phyloP scores from a whole-genome alignment of 495 filamentous ascomycete genomes.

The Aspergillus leporis region DNA sequence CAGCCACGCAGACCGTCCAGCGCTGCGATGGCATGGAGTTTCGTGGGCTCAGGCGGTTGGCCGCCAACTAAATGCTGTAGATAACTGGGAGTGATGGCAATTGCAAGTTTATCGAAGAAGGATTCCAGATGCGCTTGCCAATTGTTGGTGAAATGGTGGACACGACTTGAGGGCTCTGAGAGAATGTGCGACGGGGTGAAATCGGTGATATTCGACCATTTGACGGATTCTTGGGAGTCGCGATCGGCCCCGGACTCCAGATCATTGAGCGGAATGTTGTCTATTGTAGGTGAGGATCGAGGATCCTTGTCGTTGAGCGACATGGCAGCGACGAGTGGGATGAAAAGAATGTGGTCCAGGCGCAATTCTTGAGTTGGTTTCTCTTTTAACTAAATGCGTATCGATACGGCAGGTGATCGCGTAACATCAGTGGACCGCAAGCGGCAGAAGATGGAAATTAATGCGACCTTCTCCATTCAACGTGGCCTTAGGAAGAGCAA shows the following conservation, averaged over 20 bases:
- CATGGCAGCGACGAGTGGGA: conserved; percentile 12
- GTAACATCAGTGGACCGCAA: conserved; percentile 9
- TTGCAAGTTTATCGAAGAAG: conserved; percentile 31
- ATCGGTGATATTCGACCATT: conserved; percentile 15
- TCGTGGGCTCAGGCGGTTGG: conserved; percentile 27
- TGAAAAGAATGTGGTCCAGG: background rate
- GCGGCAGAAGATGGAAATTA: conserved; percentile 1
- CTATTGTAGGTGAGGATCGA: conserved; percentile 24
- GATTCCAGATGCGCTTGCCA: conserved; percentile 32
- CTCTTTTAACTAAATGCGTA: background rate
- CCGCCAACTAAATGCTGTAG: conserved; percentile 42
- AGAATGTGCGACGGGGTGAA: conserved; percentile 32
- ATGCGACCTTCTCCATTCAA: background rate
- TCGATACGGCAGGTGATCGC: conserved; percentile 11
- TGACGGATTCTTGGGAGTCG: conserved; percentile 7
- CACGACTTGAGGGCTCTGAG: conserved; percentile 24
- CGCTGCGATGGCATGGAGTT: conserved; percentile 46
- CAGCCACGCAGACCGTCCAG: conserved; percentile 53
- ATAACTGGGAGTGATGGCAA: conserved; percentile 43
- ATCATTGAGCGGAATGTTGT: conserved; percentile 34
- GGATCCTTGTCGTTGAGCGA: conserved; percentile 16
- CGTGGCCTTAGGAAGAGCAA: background rate
- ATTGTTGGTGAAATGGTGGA: conserved; percentile 27
- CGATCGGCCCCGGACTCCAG: conserved; percentile 29
- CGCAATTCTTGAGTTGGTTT: conserved; percentile 5